These are phyloP conservation scores for Xylaria sp. DNA, from an alignment of 495 filamentous ascomycete genomes.

Conservation along the genomic window DNA sequence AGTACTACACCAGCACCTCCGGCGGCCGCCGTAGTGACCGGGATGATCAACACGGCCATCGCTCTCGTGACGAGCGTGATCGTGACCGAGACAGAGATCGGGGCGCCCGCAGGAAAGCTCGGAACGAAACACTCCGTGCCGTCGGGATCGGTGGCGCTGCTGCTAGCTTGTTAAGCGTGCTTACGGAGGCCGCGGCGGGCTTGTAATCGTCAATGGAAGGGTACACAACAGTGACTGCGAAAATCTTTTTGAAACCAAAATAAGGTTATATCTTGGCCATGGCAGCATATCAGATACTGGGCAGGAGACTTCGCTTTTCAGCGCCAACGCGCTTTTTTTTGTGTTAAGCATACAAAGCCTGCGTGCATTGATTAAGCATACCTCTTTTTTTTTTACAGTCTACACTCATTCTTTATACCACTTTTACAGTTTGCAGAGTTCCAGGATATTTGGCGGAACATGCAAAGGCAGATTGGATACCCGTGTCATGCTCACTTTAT, in stretches of 20 bases:
- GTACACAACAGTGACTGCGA: neutral
- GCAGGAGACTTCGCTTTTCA: neutral
- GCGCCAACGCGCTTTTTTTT: neutral
- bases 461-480: neutral
- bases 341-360: neutral
- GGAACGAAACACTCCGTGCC: constrained; percentile 49
- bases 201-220: constrained; percentile 25
- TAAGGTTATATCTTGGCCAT: neutral
- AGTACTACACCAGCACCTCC: constrained; percentile 14
- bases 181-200: constrained; percentile 55
- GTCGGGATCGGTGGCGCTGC: constrained; percentile 60
- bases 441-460: neutral
- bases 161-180: constrained; percentile 56
- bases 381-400: neutral
- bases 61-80: constrained; percentile 6
- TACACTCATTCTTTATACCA: neutral
- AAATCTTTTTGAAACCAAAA: neutral
- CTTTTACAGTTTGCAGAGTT: neutral
- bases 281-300: neutral
- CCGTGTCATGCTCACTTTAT: neutral
- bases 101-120: constrained; percentile 44
- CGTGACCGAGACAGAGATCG: constrained; percentile 32
- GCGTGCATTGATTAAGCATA: constrained; percentile 10
- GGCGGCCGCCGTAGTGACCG: constrained; percentile 17
- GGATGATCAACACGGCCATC: constrained; percentile 6